Evolutionary conservation across 768 basidiomycete species (phyloP), one percentile per base, ranked within the genome.

Genomic region (Podaxis sp.): DNA sequence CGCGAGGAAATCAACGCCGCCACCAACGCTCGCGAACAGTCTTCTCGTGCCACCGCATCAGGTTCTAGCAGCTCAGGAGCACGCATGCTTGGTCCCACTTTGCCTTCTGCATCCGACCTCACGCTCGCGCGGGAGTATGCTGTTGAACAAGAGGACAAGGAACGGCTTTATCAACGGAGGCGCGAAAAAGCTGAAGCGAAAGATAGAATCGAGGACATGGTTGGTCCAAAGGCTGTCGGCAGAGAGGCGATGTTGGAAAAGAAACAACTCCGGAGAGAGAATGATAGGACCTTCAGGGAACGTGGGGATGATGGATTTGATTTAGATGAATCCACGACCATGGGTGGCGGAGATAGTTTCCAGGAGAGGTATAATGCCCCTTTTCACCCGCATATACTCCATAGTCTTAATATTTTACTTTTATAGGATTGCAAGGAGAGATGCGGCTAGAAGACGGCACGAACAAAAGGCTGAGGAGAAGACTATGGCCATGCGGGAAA

Each of bases 161-260:
- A 89, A 59, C 79, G 84, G 9, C 73, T 76, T 15, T 71, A 82
- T 49, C 84, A 86, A 65, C 85, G 90, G 24, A 93, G 93, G 68
- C 82, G 87, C 0, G 87, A 89, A 40, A 83, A 83, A 42, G 74
- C 77, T 53, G 87, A 89, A 65, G 84, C 82, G 17, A 88, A 86
- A 69, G 88, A 90, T 2, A 79, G 86, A 42, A 60, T 92, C 13
- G 92, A 95, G 69, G 92, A 95, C 33, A 75, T 87, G 73, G 87
- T 91, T 1, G 88, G 89, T 8, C 92, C 94, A n/a, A 86, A 86
- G 66, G 83, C 86, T 64, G 86, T 90, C 3, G 95, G 95, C 0
- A 80, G 87, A 59, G 95, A 96, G 67, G 91, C 87, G 2, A 86
- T 90, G 83, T 72, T 95, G 64, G 95, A 96, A 78, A 95, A 95